Evolutionary conservation across 768 basidiomycete genomes (phyloP).

Genomic region (Psilocybe azurescens): DNA sequence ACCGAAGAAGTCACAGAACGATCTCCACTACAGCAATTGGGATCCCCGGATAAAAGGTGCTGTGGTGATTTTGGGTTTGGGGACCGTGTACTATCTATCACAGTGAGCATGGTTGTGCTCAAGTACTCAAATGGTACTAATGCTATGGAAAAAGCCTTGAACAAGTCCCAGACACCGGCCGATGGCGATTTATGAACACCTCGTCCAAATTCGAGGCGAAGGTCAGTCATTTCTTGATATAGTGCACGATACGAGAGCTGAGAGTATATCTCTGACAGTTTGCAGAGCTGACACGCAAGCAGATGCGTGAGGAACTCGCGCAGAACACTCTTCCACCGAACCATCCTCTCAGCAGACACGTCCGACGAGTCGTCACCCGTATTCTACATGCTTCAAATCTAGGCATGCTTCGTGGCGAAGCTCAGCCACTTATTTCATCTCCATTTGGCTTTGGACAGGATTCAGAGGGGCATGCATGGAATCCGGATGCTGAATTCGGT

Average conservation of each 20-base stretch:
- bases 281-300: constrained; percentile 40
- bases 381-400: constrained; percentile 78
- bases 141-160: constrained; percentile 63
- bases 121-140: too few relatives aligned
- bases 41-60: constrained; percentile 7
- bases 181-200: constrained; percentile 89
- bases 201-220: constrained; percentile 59
- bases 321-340: constrained; percentile 63
- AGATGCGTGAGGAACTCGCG: constrained; percentile 58
- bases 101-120: constrained; percentile 33
- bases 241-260: background rate
- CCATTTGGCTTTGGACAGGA: constrained; percentile 27
- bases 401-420: constrained; percentile 56
- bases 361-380: constrained; percentile 69
- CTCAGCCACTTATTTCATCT: constrained; percentile 15
- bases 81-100: constrained; percentile 20
- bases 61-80: background rate
- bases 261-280: constrained; percentile 37
- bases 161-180: constrained; percentile 82
- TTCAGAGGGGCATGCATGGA: constrained; percentile 35
- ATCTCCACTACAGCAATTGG: constrained; percentile 2
- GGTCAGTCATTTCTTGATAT: constrained; percentile 35
- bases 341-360: constrained; percentile 69
- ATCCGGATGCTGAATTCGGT: constrained; percentile 35
- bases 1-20: background rate